Evolutionary conservation across 305 asterid species (phyloP).

Genomic region (Euphrasia arctica): DNA sequence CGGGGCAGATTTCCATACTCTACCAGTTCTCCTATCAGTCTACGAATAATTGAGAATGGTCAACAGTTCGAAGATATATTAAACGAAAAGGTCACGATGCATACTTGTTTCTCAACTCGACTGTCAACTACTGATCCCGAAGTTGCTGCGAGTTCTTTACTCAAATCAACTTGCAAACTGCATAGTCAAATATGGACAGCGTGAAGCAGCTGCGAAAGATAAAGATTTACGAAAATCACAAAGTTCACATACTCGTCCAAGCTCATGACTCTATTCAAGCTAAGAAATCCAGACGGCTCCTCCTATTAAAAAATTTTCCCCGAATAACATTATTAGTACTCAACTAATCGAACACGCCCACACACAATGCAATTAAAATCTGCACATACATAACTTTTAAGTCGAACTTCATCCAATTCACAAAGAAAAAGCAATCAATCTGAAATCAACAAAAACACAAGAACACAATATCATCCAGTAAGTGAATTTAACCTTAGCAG

Average conservation of each 20-base stretch:
- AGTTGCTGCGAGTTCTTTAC: slow-evolving; percentile 49
- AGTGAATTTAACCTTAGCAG: slow-evolving; percentile 45
- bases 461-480: neutral
- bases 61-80: neutral
- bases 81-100: slow-evolving; percentile 12
- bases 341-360: slow-evolving; percentile 15
- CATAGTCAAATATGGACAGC: slow-evolving; percentile 25
- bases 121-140: slow-evolving; percentile 33
- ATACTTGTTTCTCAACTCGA: slow-evolving; percentile 48
- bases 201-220: slow-evolving; percentile 1
- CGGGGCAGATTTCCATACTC: slow-evolving; percentile 83
- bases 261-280: slow-evolving; percentile 91
- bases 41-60: slow-evolving; percentile 28
- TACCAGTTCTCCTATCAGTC: slow-evolving; percentile 36
- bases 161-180: slow-evolving; percentile 74
- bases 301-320: slow-evolving; percentile 40
- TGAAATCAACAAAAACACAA: neutral
- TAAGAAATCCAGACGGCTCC: slow-evolving; percentile 81
- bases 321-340: slow-evolving; percentile 10
- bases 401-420: slow-evolving; percentile 5
- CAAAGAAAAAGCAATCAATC: neutral
- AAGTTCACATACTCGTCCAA: slow-evolving; percentile 61
- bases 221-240: neutral
- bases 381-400: neutral
- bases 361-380: no score